Evolutionary conservation across 73 alveolate species (phyloP).

Genomic region (Stentor roeselii): DNA sequence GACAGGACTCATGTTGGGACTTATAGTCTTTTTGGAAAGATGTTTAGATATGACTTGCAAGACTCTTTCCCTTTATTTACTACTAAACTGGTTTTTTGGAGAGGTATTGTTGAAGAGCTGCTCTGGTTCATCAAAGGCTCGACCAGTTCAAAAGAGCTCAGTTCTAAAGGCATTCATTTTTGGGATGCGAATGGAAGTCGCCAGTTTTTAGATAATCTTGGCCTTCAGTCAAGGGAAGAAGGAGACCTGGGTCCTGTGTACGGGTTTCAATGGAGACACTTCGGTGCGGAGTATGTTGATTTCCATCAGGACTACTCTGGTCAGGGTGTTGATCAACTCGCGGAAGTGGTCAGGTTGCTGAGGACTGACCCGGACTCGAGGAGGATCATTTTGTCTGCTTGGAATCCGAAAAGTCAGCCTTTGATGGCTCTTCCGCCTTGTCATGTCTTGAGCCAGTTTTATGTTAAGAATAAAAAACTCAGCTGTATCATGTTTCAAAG

Average conservation of each 20-base stretch:
- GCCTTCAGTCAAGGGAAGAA: slow-evolving; percentile 80
- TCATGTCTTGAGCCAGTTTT: slow-evolving; percentile 92
- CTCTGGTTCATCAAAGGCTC: slow-evolving; percentile 90
- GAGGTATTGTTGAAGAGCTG: slow-evolving; percentile 94
- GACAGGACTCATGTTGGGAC: slow-evolving; percentile 88
- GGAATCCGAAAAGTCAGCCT: slow-evolving; percentile 89
- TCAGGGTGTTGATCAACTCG: slow-evolving; percentile 87
- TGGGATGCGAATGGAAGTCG: slow-evolving; percentile 98
- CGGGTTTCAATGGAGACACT: slow-evolving; percentile 97
- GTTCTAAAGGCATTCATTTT: slow-evolving; percentile 77
- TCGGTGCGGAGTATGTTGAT: slow-evolving; percentile 88
- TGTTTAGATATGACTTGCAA: slow-evolving; percentile 79
- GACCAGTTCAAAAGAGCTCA: slow-evolving; percentile 82
- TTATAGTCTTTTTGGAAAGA: slow-evolving; percentile 77
- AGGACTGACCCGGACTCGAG: slow-evolving; percentile 82
- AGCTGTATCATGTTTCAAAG: slow-evolving; percentile 58
- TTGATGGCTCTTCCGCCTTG: slow-evolving; percentile 98
- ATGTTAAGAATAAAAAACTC: slow-evolving; percentile 71
- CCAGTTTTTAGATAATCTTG: slow-evolving; percentile 80
- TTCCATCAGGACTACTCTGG: slow-evolving; percentile 81
- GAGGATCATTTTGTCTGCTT: slow-evolving; percentile 87
- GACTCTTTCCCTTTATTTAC: slow-evolving; percentile 93
- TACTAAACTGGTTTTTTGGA: slow-evolving; percentile 92
- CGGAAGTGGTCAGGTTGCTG: slow-evolving; percentile 66
- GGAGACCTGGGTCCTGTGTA: slow-evolving; percentile 94